Percentiles rank a stretch among this genome's conserved stretches.
These are phyloP conservation scores for Aureobasidium mangrovei DNA, from an alignment of 2,329 filamentous ascomycete genomes.

Conservation along the genomic window DNA sequence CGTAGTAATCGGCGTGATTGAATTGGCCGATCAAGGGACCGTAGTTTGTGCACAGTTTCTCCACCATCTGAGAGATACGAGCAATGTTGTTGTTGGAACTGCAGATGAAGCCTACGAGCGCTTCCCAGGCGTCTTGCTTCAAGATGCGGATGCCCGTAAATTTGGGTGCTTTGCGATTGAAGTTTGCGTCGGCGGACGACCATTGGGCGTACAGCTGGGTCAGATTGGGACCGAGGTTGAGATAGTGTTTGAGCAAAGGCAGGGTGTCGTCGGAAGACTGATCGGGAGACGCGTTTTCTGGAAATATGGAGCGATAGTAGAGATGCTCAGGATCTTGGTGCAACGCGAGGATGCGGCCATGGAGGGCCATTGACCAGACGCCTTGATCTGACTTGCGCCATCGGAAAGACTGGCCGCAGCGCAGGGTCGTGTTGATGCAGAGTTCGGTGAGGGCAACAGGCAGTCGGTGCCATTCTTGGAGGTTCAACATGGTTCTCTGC, in stretches of 20 bases:
- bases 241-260: constrained; percentile 69
- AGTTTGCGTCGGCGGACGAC: constrained; percentile 78
- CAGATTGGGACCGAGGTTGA: constrained; percentile 75
- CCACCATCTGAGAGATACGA: constrained; percentile 91
- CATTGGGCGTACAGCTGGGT: constrained; percentile 73
- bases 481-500: constrained; percentile 29
- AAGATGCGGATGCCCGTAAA: constrained; percentile 90
- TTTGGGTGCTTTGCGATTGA: constrained; percentile 73
- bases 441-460: constrained; percentile 76
- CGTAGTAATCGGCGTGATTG: constrained; percentile 59
- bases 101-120: constrained; percentile 89
- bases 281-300: constrained; percentile 31
- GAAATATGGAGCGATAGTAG: constrained; percentile 66
- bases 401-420: constrained; percentile 89
- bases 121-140: constrained; percentile 92
- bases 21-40: constrained; percentile 66
- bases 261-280: constrained; percentile 55
- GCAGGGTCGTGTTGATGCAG: constrained; percentile 86
- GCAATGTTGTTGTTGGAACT: constrained; percentile 98
- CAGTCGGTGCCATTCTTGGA: constrained; percentile 79
- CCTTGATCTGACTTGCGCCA: constrained; percentile 75
- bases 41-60: constrained; percentile 83
- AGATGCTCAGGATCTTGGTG: constrained; percentile 72
- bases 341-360: constrained; percentile 75
- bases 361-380: constrained; percentile 83